Conservation (phyloP, 495 filamentous ascomycete genomes). For the Hamigera avellanea region DNA sequence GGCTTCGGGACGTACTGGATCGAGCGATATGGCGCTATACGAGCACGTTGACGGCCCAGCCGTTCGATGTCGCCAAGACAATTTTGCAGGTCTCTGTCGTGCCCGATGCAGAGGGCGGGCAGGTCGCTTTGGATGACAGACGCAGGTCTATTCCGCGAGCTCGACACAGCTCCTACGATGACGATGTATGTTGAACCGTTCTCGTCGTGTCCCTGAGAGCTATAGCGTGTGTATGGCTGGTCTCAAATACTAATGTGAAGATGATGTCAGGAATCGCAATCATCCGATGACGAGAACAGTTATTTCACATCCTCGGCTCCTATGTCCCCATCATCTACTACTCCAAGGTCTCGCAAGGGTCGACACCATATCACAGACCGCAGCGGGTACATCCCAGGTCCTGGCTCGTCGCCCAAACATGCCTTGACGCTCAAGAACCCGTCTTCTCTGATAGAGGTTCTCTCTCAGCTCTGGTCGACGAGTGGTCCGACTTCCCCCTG, state of each 20-base stretch:
- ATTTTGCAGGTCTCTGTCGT: conserved; percentile 68
- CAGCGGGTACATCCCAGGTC: conserved; percentile 35
- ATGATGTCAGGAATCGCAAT: conserved; percentile 20
- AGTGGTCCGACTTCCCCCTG: conserved; percentile 86
- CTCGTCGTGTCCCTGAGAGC: no score
- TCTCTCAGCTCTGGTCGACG: conserved; percentile 76
- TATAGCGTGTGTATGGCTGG: background rate
- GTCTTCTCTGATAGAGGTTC: conserved; percentile 64
- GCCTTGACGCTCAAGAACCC: conserved; percentile 56
- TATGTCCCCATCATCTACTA: conserved; percentile 40
- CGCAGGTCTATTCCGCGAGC: conserved; percentile 17
- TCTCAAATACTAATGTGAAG: conserved; percentile 1
- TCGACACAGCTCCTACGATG: conserved; percentile 18
- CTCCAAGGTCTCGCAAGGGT: conserved; percentile 33
- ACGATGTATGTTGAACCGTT: conserved; percentile 16
- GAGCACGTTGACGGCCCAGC: conserved; percentile 75
- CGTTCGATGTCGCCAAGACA: conserved; percentile 93
- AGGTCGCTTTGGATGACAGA: conserved; percentile 12
- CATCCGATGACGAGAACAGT: conserved; percentile 70
- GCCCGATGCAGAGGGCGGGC: conserved; percentile 22
- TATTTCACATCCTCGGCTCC: conserved; percentile 76
- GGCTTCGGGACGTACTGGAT: conserved; percentile 61
- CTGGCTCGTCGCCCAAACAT: conserved; percentile 36
- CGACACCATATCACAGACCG: conserved; percentile 38
- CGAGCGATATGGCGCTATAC: conserved; percentile 79